These are phyloP conservation scores for Megacollybia marginata DNA, from an alignment of 768 basidiomycete genomes.

Conservation along the genomic window DNA sequence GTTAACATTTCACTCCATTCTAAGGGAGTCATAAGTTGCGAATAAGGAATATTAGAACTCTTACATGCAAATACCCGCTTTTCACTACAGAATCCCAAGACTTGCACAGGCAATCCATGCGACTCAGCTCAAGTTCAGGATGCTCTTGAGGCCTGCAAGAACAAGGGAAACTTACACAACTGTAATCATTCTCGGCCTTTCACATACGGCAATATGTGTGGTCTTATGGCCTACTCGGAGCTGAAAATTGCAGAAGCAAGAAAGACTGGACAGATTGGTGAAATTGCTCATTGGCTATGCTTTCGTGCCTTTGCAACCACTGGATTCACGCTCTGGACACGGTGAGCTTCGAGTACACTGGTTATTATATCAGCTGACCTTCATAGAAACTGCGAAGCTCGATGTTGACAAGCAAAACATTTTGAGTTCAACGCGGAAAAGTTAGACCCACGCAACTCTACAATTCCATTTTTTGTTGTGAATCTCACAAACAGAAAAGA, in stretches of 20 bases:
- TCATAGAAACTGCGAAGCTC: neutral
- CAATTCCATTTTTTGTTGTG: neutral
- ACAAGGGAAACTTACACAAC: neutral
- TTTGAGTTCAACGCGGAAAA: neutral
- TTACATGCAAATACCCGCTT: too few relatives aligned
- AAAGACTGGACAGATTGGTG: neutral
- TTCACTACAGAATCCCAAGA: neutral
- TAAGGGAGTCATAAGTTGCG: too few relatives aligned
- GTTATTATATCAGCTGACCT: neutral
- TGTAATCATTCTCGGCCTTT: neutral
- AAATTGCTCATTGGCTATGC: neutral
- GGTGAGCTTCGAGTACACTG: neutral
- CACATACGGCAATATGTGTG: neutral
- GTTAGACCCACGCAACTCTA: too few relatives aligned
- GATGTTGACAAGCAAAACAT: neutral
- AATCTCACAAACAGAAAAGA: neutral
- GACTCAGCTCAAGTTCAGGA: neutral
- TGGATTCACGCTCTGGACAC: neutral
- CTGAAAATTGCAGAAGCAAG: neutral
- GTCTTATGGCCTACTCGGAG: neutral
- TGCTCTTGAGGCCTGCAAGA: neutral
- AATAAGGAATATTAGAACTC: too few relatives aligned
- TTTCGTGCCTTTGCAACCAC: neutral
- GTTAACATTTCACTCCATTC: too few relatives aligned
- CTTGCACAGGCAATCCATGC: neutral